Evolutionary conservation across 2,329 filamentous ascomycete genomes (phyloP).

Genomic region (Xylariales sp.): DNA sequence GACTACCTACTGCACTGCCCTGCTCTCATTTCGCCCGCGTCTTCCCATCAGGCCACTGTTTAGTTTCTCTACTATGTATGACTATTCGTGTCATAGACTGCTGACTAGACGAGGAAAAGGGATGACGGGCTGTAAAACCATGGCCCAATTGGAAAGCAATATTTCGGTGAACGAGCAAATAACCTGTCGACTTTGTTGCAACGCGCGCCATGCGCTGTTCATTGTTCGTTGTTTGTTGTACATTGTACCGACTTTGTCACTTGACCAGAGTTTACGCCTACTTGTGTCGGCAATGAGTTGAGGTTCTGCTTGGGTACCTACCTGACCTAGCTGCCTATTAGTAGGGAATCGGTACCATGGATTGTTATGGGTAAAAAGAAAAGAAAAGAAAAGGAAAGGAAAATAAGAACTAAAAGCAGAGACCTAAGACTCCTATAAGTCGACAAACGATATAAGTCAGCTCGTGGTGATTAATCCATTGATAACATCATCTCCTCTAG

Average conservation of each 20-base stretch:
- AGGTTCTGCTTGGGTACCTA: neutral
- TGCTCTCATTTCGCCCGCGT: slow-evolving; percentile 28
- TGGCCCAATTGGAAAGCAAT: slow-evolving; percentile 23
- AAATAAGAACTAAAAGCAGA: slow-evolving; percentile 18
- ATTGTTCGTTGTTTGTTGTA: neutral
- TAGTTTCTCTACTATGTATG: neutral
- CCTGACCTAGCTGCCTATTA: neutral
- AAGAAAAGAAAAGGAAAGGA: slow-evolving; percentile 2
- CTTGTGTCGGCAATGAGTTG: slow-evolving; percentile 1
- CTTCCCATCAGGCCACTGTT: slow-evolving; percentile 26
- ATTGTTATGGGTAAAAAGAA: neutral
- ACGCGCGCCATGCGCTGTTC: slow-evolving; percentile 25
- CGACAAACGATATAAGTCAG: slow-evolving; percentile 6
- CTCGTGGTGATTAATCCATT: slow-evolving; percentile 18
- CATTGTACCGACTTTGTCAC: slow-evolving; percentile 28
- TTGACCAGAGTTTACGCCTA: slow-evolving; percentile 17
- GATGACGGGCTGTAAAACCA: neutral
- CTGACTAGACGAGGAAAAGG: slow-evolving; percentile 3
- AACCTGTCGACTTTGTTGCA: slow-evolving; percentile 14
- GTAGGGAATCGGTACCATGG: neutral
- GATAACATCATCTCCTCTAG: slow-evolving; percentile 26
- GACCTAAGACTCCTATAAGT: slow-evolving; percentile 12
- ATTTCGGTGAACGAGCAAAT: slow-evolving; percentile 33
- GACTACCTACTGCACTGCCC: slow-evolving; percentile 21
- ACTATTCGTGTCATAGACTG: slow-evolving; percentile 13